phyloP scores from a whole-genome alignment of 441 rosid genomes.

The Euphorbia celastroides region DNA sequence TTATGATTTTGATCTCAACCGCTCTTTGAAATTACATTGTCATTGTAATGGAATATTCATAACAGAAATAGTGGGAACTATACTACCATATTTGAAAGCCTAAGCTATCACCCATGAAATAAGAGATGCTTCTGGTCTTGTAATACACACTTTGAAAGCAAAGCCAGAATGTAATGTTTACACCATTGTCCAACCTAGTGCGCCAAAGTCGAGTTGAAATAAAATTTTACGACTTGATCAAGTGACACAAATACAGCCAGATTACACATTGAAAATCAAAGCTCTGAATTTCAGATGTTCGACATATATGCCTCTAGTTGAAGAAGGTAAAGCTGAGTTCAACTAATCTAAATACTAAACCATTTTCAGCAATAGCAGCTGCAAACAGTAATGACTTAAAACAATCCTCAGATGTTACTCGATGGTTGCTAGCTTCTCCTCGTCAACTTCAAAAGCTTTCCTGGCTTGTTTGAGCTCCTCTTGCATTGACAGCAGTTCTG shows the following conservation, averaged over 20 bases:
- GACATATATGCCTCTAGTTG: background rate
- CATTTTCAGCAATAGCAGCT: background rate
- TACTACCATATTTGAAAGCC: background rate
- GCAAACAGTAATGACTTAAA: background rate
- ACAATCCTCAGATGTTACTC: slow-evolving; percentile 24
- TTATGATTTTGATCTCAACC: too few species aligned
- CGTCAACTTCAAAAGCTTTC: slow-evolving; percentile 91
- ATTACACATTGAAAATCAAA: too few species aligned
- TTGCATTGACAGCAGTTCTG: slow-evolving; percentile 83
- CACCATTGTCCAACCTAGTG: background rate
- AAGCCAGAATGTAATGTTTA: too few species aligned
- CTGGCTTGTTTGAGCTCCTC: slow-evolving; percentile 97
- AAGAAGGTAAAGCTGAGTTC: background rate
- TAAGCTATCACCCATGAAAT: background rate
- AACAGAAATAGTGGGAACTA: background rate
- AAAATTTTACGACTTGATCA: background rate
- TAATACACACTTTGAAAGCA: too few species aligned
- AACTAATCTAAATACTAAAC: background rate
- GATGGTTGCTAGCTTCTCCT: slow-evolving; percentile 56
- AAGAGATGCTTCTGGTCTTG: too few species aligned
- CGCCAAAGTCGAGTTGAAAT: background rate
- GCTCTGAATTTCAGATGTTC: too few species aligned
- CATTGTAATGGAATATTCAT: too few species aligned
- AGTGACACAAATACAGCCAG: too few species aligned
- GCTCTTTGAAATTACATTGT: too few species aligned